Base-by-base conservation (phyloP, 768 basidiomycete species). In the Paxillus ammoniavirescens region DNA sequence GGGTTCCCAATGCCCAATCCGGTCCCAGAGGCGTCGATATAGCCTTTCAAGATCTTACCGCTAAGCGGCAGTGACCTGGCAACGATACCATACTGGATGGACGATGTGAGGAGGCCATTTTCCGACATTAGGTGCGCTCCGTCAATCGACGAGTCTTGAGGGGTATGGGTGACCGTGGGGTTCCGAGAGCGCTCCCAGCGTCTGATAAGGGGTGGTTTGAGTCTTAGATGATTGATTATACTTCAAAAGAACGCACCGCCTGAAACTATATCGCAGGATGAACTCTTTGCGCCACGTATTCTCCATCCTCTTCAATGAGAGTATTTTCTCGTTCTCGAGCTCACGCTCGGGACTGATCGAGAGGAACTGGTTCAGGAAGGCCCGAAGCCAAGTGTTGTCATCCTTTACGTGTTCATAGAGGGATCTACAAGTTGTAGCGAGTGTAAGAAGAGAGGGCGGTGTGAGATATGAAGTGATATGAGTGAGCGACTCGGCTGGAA, bases 301-400 rank as follows among this genome's bases (percentile, higher is more conserved):
- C 57, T 83, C 78, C 35, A 74, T 73, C 47, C 82, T 75, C 62
- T 83, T 76, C 42, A 93, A 72, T 18, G 89, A 72, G 50, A 80
- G 64, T 48, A 72, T 72, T 54, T 67, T 73, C 40, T 71, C 69
- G 55, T 77, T 68, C 51, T 76, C 64, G 31, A 86, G 68, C 54
- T 82, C 79, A 50, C 69, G 69, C 68, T 91, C 87, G 15, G 89
- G 89, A 8, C 76, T 70, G 49, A 91, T 78, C 46, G 81, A 83
- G 42, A 91, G 66, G 63, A 83, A 84, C 65, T 86, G 84, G 49
- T 75, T 80, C 56, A 83, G 72, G 68, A 89, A 90, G 28, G 91
- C 91, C 18, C 82, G 75, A 47, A 80, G 77, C 91, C 91, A 93
- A 35, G 88, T 91, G 62, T 82, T 84, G 55, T 93, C 91, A 61